Conservation (phyloP, 768 basidiomycete species). For the Rubroboletus pulcherrimus region DNA sequence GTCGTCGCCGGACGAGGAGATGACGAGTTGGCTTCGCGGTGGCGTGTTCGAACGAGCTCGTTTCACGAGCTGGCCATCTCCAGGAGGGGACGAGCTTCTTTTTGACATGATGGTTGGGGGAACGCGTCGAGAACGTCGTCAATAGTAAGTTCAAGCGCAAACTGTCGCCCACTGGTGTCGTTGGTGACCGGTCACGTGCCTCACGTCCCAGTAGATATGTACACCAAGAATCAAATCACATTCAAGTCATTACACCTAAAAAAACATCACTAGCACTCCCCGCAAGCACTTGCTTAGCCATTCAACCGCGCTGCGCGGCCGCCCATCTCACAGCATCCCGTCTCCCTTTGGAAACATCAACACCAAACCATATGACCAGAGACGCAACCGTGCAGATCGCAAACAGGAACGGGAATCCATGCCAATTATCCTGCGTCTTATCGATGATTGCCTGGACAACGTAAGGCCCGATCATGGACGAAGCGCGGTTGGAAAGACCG, state of each 20-base stretch:
- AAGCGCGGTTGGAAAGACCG: conserved; percentile 78
- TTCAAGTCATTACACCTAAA: too few relatives aligned
- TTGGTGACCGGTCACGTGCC: not conserved
- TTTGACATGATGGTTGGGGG: conserved; percentile 57
- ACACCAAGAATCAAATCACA: too few relatives aligned
- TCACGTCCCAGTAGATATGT: too few relatives aligned
- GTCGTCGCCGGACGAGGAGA: conserved; percentile 72
- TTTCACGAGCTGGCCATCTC: conserved; percentile 56
- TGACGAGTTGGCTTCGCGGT: conserved; percentile 65
- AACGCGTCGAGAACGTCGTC: not conserved
- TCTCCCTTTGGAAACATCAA: not conserved
- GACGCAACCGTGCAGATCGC: conserved; percentile 64
- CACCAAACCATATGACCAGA: conserved; percentile 55
- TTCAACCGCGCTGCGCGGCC: conserved; percentile 21
- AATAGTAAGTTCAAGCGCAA: not conserved
- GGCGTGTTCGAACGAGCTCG: conserved; percentile 49
- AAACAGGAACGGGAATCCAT: conserved; percentile 82
- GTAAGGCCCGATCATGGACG: conserved; percentile 84
- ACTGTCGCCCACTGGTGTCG: not conserved
- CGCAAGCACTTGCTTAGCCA: not conserved
- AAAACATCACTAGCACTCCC: not conserved
- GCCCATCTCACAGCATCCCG: conserved; percentile 57
- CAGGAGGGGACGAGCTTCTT: conserved; percentile 57
- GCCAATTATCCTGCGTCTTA: conserved; percentile 69
- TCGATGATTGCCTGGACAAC: conserved; percentile 83